Base-by-base conservation (phyloP, 345 rosid genomes). In the Aurinia saxatilis region DNA sequence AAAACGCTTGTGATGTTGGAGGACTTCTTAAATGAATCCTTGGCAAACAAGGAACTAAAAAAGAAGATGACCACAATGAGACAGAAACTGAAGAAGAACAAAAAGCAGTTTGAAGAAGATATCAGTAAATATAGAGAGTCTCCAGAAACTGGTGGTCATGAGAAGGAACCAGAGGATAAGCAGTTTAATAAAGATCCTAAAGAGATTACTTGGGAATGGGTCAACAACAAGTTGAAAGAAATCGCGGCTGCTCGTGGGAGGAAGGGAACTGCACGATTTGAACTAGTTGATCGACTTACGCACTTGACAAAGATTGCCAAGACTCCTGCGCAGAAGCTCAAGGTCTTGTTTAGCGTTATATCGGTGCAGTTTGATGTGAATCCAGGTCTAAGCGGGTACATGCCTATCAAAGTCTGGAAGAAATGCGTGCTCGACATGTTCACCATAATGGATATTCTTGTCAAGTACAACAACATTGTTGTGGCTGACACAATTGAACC, bases 291-390 rank as follows among this genome's bases (percentile, higher is more conserved):
- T 74, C 99, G 90, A 78, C 95, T 93, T 39, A 84, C 87, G 21
- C 85, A 87, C 77, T 63, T 93, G 86, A 84, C 91, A 3, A 87
- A 66, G 83, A 91, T 93, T 69, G 95, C 99, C 17, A 93, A 84
- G 80, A 93, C 99, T 64, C 99, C 99, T 48, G 96, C 97, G 2
- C 99, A 93, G 83, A 93, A 93, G 76, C 85, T 93, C 58, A 83
- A 93, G 73, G 90, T 93, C 63, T 84, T 90, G 61, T 87, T 93
- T 55, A 85, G 88, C 60, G 88, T 93, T 38, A 78, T 93, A 31
- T 87, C 99, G 13, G 97, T 96, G 1, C 99, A 93, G 63, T 93
- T 87, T 74, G 99, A 93, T 76, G 96, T 93, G 27, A 90, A 85
- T 57, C 99, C 99, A 0, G 97, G 96, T 60, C 87, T 90, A 38